Evolutionary conservation across 345 rosid genomes (phyloP).

Genomic region (Geranium brycei): DNA sequence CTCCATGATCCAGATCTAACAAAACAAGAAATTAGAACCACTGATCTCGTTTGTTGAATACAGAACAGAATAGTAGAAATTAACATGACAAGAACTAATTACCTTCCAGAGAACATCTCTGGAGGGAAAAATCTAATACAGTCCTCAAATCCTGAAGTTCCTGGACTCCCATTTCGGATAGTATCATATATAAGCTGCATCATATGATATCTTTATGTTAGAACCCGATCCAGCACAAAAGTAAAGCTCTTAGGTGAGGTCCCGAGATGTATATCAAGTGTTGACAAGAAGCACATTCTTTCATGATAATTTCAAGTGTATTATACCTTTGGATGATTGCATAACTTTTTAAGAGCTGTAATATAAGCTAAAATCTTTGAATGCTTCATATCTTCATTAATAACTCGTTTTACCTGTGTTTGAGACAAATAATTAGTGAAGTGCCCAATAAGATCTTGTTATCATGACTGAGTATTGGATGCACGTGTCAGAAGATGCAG

Average conservation of each 20-base stretch:
- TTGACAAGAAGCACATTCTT: too few relatives aligned
- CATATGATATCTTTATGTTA: conserved; percentile 8
- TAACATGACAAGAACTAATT: conserved; percentile 11
- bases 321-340: conserved; percentile 96
- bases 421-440: conserved; percentile 8
- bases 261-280: too few relatives aligned
- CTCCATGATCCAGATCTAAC: conserved; percentile 87
- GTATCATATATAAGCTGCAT: conserved; percentile 92
- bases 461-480: background rate
- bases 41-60: conserved; percentile 9
- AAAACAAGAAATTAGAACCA: conserved; percentile 9
- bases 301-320: background rate
- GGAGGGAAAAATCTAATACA: conserved; percentile 74
- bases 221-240: too few relatives aligned
- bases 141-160: conserved; percentile 80
- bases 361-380: conserved; percentile 93
- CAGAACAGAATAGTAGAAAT: background rate
- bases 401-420: conserved; percentile 68
- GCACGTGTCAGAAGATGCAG: conserved; percentile 1
- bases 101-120: conserved; percentile 96
- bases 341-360: conserved; percentile 97
- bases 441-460: background rate
- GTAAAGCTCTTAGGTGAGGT: too few relatives aligned
- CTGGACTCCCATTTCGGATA: conserved; percentile 54
- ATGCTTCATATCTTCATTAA: conserved; percentile 65